Evolutionary conservation across 139 green algal genomes (phyloP).

Genomic region (Pleodorina starrii): DNA sequence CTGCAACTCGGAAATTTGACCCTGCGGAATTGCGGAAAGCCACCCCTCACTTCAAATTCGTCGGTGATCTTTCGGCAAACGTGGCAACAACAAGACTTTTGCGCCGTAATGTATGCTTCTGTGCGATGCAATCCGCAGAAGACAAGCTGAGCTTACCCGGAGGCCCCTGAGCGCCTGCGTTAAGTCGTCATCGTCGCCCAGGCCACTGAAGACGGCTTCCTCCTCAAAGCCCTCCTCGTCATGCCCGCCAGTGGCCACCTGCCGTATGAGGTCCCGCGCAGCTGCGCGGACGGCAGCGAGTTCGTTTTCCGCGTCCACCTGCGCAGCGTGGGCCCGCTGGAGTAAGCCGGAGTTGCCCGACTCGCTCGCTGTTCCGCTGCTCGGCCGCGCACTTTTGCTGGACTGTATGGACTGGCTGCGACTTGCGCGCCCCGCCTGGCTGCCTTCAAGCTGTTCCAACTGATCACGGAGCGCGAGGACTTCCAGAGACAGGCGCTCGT

Average conservation of each 20-base stretch:
- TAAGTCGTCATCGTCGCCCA: not conserved
- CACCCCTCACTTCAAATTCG: not conserved
- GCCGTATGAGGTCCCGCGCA: not conserved
- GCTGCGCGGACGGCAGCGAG: not conserved
- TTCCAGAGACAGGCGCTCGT: conserved; percentile 37
- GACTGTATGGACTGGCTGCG: not conserved
- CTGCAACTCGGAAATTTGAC: not conserved
- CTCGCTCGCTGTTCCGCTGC: not conserved
- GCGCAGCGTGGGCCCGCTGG: not conserved
- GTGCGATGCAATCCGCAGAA: no score
- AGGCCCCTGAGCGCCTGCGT: not conserved
- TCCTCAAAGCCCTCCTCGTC: not conserved
- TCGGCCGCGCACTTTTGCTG: not conserved
- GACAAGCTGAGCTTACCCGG: conserved; percentile 32
- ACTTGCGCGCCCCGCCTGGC: not conserved
- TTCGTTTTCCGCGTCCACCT: not conserved
- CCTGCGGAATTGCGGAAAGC: conserved; percentile 1
- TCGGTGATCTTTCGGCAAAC: no score
- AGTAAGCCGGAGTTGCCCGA: not conserved
- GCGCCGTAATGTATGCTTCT: no score
- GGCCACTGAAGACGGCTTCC: not conserved
- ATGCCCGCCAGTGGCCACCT: not conserved
- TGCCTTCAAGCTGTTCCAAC: not conserved
- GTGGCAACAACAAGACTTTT: no score
- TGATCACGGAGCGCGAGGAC: not conserved